Conservation (phyloP, 176 grass and related monocot species). For the Triticum turgidum region DNA sequence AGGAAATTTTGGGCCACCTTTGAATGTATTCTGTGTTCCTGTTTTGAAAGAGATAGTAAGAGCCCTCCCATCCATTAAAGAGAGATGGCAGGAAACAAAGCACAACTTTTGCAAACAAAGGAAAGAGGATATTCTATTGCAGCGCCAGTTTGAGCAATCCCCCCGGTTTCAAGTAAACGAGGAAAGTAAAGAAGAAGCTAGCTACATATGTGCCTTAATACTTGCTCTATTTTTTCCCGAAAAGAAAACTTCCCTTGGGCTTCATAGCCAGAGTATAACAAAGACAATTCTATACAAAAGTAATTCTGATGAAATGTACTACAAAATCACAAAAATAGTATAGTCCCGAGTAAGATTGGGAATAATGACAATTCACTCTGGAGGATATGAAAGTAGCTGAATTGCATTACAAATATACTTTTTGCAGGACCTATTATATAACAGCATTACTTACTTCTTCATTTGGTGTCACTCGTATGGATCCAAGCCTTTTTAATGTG, state of each 20-base stretch:
- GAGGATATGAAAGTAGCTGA: not conserved
- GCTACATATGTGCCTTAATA: not conserved
- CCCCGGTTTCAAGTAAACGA: not conserved
- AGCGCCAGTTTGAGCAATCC: not conserved
- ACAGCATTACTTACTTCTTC: conserved; percentile 23
- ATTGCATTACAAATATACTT: not conserved
- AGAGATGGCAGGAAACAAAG: not conserved
- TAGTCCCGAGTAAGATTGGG: not conserved
- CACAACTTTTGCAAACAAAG: not conserved
- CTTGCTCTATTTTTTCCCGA: not conserved
- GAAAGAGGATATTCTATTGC: not conserved
- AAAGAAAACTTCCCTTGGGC: not conserved
- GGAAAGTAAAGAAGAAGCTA: not conserved
- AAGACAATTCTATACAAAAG: not conserved
- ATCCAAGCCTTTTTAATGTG: not conserved
- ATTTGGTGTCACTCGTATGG: conserved; percentile 2
- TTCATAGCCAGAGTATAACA: conserved; percentile 7
- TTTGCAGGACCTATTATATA: not conserved
- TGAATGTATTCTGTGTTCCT: not conserved
- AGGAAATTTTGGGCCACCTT: not conserved
- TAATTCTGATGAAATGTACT: not conserved
- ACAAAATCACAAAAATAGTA: not conserved
- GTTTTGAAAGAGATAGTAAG: not conserved
- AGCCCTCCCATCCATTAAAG: not conserved
- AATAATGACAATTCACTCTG: not conserved